Evolutionary conservation across 164 flowering plant genomes (phyloP).

Genomic region (Liriodendron chinense): DNA sequence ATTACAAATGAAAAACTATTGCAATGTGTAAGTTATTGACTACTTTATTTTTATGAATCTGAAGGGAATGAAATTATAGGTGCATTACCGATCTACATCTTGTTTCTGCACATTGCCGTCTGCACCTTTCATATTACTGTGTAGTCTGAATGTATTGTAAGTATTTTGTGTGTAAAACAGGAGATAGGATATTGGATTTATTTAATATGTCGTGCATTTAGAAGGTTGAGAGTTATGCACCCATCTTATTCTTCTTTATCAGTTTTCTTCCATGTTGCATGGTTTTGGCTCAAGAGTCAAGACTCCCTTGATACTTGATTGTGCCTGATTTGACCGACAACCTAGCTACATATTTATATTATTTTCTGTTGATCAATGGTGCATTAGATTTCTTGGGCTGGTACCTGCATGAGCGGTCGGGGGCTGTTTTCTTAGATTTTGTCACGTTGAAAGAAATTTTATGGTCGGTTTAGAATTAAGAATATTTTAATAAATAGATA

Average conservation of each 20-base stretch:
- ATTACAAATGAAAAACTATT: background rate
- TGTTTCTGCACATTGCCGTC: background rate
- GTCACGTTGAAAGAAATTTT: no score
- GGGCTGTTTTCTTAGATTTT: no score
- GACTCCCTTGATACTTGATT: background rate
- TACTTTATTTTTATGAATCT: background rate
- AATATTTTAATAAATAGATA: no score
- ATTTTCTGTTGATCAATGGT: background rate
- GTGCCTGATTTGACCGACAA: background rate
- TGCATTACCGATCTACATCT: background rate
- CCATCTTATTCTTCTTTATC: background rate
- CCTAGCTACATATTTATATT: background rate
- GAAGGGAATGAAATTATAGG: background rate
- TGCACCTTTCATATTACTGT: background rate
- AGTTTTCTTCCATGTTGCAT: background rate
- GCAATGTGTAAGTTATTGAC: background rate
- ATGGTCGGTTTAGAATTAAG: no score
- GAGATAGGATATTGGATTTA: background rate
- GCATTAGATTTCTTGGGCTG: background rate
- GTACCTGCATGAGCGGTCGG: background rate
- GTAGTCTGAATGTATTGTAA: background rate
- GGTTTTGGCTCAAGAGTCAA: background rate
- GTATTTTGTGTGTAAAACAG: no score
- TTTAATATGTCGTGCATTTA: background rate
- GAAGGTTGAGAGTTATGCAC: no score